Percentiles rank a stretch among this genome's conserved stretches.
These are phyloP conservation scores for Hibiscus trionum DNA, from an alignment of 345 rosid genomes.

Conservation along the genomic window DNA sequence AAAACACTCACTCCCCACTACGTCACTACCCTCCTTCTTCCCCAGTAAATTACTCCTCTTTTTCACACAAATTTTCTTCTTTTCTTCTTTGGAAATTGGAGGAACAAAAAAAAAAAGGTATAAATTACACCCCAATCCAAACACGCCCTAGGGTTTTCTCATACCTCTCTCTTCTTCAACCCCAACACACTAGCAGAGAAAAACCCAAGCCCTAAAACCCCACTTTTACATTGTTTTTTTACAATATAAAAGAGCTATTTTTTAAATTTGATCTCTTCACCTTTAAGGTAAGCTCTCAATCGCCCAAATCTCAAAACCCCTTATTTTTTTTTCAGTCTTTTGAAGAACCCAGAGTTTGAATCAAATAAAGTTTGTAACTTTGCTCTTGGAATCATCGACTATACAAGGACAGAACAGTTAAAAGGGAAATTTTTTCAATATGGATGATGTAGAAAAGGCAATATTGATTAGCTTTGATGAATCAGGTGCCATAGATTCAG, in stretches of 20 bases:
- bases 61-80: not conserved
- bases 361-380: not conserved
- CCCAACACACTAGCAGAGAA: not conserved
- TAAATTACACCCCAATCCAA: conserved; percentile 1
- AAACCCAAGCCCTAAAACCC: conserved; percentile 1
- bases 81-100: not conserved
- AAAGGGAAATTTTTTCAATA: conserved; percentile 6
- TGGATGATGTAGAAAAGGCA: conserved; percentile 89
- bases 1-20: not conserved
- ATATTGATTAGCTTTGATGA: conserved; percentile 70
- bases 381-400: not conserved
- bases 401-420: not conserved
- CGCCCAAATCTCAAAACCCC: conserved; percentile 5
- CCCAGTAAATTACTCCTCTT: not conserved
- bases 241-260: not conserved
- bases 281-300: conserved; percentile 9
- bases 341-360: not conserved
- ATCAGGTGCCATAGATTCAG: conserved; percentile 49
- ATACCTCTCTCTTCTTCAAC: not conserved
- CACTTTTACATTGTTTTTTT: not conserved
- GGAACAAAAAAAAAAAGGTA: not conserved
- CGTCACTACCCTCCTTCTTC: not conserved
- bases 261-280: conserved; percentile 4
- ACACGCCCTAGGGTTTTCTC: conserved; percentile 6
- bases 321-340: not conserved